Evolutionary conservation across 306 rosid genomes (phyloP).

Genomic region (Coriaria nepalensis): DNA sequence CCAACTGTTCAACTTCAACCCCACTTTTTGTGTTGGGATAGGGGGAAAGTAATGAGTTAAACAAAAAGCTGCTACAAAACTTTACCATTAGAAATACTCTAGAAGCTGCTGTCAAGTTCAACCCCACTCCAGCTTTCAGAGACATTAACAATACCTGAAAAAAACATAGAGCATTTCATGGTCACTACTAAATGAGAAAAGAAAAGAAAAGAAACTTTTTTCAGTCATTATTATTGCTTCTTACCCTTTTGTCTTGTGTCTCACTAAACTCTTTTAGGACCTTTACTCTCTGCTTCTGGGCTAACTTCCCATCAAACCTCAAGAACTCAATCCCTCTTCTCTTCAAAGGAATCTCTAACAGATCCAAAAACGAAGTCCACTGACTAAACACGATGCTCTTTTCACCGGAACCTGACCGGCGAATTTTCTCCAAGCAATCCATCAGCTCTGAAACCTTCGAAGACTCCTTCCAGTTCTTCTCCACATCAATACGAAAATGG

Average conservation of each 20-base stretch:
- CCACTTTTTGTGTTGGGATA: neutral
- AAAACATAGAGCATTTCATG: neutral
- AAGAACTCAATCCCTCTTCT: conserved; percentile 39
- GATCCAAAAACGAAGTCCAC: conserved; percentile 71
- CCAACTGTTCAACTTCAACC: no score
- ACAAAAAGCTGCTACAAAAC: neutral
- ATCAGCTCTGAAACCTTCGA: conserved; percentile 59
- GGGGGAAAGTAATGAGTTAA: neutral
- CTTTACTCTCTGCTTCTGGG: conserved; percentile 56
- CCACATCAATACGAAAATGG: conserved; percentile 51
- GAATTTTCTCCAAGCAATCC: conserved; percentile 38
- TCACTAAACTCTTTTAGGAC: conserved; percentile 58
- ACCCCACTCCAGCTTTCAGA: conserved; percentile 79
- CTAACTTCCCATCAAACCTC: conserved; percentile 57
- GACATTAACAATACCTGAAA: conserved; percentile 71
- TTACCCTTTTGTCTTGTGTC: conserved; percentile 43
- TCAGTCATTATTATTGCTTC: neutral
- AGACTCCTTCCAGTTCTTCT: conserved; percentile 65
- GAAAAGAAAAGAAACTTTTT: neutral
- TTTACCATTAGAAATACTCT: conserved; percentile 67
- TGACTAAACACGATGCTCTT: conserved; percentile 81
- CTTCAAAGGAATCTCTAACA: conserved; percentile 57
- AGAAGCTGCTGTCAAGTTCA: conserved; percentile 83
- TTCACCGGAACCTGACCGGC: conserved; percentile 27
- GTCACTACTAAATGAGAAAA: neutral